Percentiles rank a stretch among this genome's conserved stretches.
These are phyloP conservation scores for Blastobotrys petasosporus DNA, from an alignment of 1,139 yeast species.

Conservation along the genomic window DNA sequence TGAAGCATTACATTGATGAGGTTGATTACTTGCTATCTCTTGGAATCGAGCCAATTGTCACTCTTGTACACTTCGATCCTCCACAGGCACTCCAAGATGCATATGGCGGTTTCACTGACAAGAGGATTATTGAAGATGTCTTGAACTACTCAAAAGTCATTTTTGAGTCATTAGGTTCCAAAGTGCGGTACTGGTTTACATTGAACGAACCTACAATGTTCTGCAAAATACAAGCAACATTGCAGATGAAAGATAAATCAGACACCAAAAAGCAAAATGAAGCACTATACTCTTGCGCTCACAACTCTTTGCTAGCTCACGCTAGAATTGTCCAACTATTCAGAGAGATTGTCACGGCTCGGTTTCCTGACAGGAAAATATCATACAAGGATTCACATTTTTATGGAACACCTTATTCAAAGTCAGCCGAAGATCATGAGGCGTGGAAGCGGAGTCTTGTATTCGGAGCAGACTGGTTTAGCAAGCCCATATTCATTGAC, in stretches of 20 bases:
- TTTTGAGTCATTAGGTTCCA: constrained; percentile 33
- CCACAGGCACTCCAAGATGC: constrained; percentile 25
- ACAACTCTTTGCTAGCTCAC: constrained; percentile 31
- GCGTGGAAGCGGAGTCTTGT: constrained; percentile 31
- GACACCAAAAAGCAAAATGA: too few species aligned
- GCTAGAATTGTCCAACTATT: constrained; percentile 32
- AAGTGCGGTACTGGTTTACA: constrained; percentile 35
- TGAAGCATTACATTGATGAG: constrained; percentile 35
- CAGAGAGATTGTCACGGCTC: constrained; percentile 29
- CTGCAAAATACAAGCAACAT: too few species aligned
- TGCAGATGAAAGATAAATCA: too few species aligned
- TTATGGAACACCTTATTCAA: constrained; percentile 16
- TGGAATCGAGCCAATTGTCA: constrained; percentile 33
- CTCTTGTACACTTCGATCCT: constrained; percentile 34
- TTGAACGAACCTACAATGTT: constrained; percentile 34
- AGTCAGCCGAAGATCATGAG: constrained; percentile 18
- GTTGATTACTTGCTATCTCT: constrained; percentile 30
- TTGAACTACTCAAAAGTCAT: constrained; percentile 34
- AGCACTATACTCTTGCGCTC: constrained; percentile 25
- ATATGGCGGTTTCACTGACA: constrained; percentile 31
- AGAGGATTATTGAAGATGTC: constrained; percentile 34
- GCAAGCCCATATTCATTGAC: constrained; percentile 32
- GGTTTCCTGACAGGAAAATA: constrained; percentile 26
- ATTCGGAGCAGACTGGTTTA: constrained; percentile 30
- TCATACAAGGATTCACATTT: constrained; percentile 24